Percentiles rank a stretch among this genome's conserved stretches.
Evolutionary conservation across 768 basidiomycete species (phyloP).

Genomic region (Suillus subluteus): DNA sequence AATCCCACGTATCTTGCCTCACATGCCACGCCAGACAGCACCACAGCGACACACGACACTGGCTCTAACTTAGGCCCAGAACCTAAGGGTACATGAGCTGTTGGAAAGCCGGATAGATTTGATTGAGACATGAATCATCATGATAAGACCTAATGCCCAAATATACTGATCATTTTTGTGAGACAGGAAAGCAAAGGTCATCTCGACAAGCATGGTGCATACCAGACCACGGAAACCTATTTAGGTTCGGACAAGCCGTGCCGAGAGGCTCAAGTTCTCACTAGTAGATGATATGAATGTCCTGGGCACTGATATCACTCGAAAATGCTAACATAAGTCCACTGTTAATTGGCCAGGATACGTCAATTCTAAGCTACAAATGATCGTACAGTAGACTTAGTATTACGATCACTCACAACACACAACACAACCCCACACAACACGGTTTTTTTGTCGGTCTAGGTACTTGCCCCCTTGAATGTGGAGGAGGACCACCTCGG

Average conservation of each 20-base stretch:
- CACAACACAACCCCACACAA: background rate
- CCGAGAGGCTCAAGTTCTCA: background rate
- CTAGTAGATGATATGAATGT: background rate
- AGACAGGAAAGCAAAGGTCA: background rate
- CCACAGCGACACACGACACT: no score
- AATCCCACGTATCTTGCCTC: no score
- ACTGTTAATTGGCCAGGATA: background rate
- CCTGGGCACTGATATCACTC: background rate
- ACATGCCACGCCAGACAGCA: no score
- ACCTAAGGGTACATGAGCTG: no score
- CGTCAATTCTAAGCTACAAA: background rate
- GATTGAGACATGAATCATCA: background rate
- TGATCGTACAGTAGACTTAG: background rate
- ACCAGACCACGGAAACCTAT: background rate
- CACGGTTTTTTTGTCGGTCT: background rate
- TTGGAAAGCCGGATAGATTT: no score
- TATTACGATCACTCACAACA: background rate
- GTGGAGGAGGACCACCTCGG: background rate
- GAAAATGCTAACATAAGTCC: background rate
- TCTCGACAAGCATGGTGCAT: background rate
- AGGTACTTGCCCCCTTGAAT: rapidly evolving
- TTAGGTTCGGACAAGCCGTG: background rate
- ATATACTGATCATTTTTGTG: background rate
- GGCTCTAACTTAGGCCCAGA: no score
- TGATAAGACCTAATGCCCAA: background rate